Base-by-base conservation (phyloP, 73 alveolate genomes). In the Paramecium bursaria region DNA sequence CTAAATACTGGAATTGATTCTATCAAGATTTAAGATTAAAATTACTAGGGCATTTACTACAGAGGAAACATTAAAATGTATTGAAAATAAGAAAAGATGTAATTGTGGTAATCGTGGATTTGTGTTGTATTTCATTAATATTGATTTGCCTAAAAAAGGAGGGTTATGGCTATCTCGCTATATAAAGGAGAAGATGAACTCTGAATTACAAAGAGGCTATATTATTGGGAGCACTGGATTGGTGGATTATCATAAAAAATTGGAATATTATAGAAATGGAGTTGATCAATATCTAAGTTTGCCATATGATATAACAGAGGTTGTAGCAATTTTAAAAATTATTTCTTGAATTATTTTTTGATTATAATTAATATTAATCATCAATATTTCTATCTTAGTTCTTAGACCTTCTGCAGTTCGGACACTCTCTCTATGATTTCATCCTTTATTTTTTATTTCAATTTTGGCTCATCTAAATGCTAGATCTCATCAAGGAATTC, bases 381-480 rank as follows among this genome's bases (percentile, higher is more conserved):
- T 46, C 75, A 27, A 22, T 79, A 79, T n/a, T 79, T 67, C 54
- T 57, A 27, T 54, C 57, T 60, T 21, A 90, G 57, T 35, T 90
- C 95, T 39, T 86, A 74, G 50, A 90, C 87, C 49, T 90, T 90
- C 54, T 90, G 79, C 50, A 90, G 35, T 55, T 90, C 95, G 1
- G 92, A 92, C 3, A 90, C 90, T 22, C 95, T 86, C 22, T 90
- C 95, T 1, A 90, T 87, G 17, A 90, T 90, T 79, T 90, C 95
- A 54, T 86, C 85, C 79, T 90, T 90, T 19, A 86, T 55, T 61
- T 85, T 75, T n/a, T 47, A 27, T 31, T 90, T 79, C 19, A 90
- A 55, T 33, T 75, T 85, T 17, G 87, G 85, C 31, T 75, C 88
- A 21, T 75, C 74, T 2, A 90, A 54, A 14, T 61, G 49, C 30